Evolutionary conservation across 257 asterid species (phyloP), one percentile per base, ranked within the genome.

Genomic region (Verbascum thapsus): DNA sequence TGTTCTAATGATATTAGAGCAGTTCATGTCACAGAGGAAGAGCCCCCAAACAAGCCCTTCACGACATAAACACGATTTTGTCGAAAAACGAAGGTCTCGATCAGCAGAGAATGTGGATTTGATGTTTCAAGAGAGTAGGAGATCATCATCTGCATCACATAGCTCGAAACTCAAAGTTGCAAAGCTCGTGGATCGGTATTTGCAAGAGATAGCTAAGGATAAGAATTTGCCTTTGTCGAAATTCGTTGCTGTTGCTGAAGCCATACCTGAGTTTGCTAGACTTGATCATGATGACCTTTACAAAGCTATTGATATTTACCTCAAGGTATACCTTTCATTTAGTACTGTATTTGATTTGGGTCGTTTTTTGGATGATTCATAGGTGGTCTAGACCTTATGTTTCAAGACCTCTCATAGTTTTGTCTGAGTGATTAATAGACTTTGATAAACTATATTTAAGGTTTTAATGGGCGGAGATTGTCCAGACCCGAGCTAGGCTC

Each of bases 261-360:
- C 82, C 7, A 64, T 89, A 49, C 99, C 97, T 0, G 91, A 72
- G 3, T 90, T 85, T 53, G 77, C 97, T 4, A 79, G 99, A 84
- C 68, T 77, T 11, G 89, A 78, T 50, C 97, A 90, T 72, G 99
- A 90, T 60, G 89, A 81, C 70, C 92, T 94, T n/a, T 94, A 90
- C 85, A 84, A 58, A 61, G 95, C 97, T 8, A 90, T 94, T 40
- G 95, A 90, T 74, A 75, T 67, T 58, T 94, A 78, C 70, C 92
- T 94, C 40, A 94, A 94, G 97, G 99, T 94, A 67, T 13, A n/a
- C n/a, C 13, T 7, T 6, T 26, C 5, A 26, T 26, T 26, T 26
- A 26, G n/a, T 26, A 26, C 32, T 26, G 32, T 5, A 26, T 26
- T 26, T 26, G 32, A 26, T 26, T 26, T 26, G 32, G 32, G 32